phyloP scores from a whole-genome alignment of 2,329 filamentous ascomycete genomes.

The Colletotrichum gloeosporioides region DNA sequence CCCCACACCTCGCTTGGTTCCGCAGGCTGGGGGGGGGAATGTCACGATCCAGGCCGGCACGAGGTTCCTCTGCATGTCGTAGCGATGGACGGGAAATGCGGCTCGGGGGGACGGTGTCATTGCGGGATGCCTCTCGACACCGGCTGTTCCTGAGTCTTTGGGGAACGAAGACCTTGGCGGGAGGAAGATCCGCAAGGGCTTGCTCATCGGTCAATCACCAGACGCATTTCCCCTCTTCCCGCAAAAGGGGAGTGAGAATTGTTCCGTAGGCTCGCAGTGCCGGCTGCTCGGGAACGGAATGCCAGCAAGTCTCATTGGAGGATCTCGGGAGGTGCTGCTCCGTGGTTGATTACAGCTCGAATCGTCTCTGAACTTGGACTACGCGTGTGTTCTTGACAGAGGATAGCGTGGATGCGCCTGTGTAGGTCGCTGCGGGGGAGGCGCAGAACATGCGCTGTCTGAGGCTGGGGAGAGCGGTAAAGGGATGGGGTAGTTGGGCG shows the following conservation, averaged over 20 bases:
- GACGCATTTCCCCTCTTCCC: background rate
- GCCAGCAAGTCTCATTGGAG: background rate
- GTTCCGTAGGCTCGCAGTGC: background rate
- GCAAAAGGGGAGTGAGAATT: background rate
- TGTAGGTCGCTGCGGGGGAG: background rate
- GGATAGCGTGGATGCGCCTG: background rate
- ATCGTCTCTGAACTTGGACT: background rate
- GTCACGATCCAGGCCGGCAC: background rate
- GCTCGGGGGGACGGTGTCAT: background rate
- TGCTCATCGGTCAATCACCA: background rate
- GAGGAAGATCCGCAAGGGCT: background rate
- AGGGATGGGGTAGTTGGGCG: background rate
- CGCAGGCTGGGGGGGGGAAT: background rate
- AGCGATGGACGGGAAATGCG: background rate
- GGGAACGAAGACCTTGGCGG: background rate
- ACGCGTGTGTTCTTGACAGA: background rate
- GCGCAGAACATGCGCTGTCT: background rate
- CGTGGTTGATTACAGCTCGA: background rate
- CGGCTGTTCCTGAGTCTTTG: background rate
- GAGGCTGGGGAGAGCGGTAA: background rate
- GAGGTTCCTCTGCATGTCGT: background rate
- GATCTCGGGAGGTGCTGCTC: conserved; percentile 3
- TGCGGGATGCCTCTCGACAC: background rate
- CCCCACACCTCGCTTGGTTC: background rate
- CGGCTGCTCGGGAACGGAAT: background rate